Percentiles rank a stretch among this genome's conserved stretches.
Conservation (phyloP, 2,329 filamentous ascomycete species). For the Pseudodiploospora longispora region DNA sequence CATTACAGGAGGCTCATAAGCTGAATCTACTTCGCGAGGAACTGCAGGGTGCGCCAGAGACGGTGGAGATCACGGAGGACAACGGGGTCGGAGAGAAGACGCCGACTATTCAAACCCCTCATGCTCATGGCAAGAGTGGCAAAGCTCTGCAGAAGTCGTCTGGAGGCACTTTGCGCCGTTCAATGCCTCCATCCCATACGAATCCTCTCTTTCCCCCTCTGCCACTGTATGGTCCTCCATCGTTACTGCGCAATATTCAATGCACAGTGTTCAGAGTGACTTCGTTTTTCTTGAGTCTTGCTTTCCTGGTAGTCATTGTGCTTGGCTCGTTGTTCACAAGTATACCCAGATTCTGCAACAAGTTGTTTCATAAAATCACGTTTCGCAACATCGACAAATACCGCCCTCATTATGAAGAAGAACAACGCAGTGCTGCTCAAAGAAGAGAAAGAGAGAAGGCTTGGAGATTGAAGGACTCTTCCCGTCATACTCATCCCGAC, state of each 20-base stretch:
- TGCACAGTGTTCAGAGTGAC: conserved; percentile 56
- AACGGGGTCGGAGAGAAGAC: conserved; percentile 11
- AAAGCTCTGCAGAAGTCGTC: conserved; percentile 34
- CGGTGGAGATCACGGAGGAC: conserved; percentile 16
- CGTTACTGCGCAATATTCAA: conserved; percentile 55
- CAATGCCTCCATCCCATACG: conserved; percentile 58
- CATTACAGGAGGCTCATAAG: conserved; percentile 60
- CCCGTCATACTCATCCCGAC: conserved; percentile 31
- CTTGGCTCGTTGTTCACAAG: conserved; percentile 64
- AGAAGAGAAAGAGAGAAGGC: conserved; percentile 49
- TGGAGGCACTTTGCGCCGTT: conserved; percentile 35
- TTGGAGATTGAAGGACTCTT: conserved; percentile 48
- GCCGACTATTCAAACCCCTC: conserved; percentile 18
- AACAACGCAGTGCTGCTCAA: conserved; percentile 48
- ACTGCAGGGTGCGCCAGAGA: conserved; percentile 23
- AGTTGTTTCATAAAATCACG: conserved; percentile 45
- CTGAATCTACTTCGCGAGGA: conserved; percentile 56
- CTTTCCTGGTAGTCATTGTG: conserved; percentile 70
- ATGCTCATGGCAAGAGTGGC: conserved; percentile 21
- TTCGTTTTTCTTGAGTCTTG: conserved; percentile 68
- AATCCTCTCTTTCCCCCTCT: conserved; percentile 79
- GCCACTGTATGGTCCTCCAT: conserved; percentile 72
- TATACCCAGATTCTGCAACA: conserved; percentile 43
- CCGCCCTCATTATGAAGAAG: conserved; percentile 67
- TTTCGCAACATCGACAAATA: conserved; percentile 49